Base-by-base conservation (phyloP, 2,329 filamentous ascomycete genomes). In the Penicillium brevicompactum region DNA sequence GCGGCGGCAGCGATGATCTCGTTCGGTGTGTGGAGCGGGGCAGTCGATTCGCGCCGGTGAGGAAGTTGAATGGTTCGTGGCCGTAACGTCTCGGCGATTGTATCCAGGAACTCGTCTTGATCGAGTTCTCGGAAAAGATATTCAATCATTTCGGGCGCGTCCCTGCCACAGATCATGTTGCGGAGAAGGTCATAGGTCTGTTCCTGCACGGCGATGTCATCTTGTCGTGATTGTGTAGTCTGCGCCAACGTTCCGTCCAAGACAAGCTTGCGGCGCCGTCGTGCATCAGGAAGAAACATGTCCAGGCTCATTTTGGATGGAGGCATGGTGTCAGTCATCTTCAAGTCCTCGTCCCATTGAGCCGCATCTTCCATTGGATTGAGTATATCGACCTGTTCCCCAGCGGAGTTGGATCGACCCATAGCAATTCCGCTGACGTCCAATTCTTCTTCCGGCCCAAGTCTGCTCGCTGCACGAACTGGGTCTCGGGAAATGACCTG, bases 161-260 rank as follows among this genome's bases (percentile, higher is more conserved):
- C 84, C 63, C 73, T 78, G 57, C 87, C 85, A 54, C 88, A 89
- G 62, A 97, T 90, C 31, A 97, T 80, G 72, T 99, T 99, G 51
- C 93, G 85, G 59, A 99, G 85, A 64, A 97, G 88, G 65, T 95
- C 89, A 16, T 97, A 83, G 0, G 88, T 90, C 74, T 97, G 92
- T 70, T 96, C 91, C 74, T 97, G 93, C 27, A 97, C 89, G 2
- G 87, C 87, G 37, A 92, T 80, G 61, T 95, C 90, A 61, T 96
- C 89, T 61, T 87, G 87, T 49, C 88, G 84, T 16, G 87, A 85
- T 67, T 87, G 87, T 30, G 86, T 82, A 22, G 82, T 79, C 21
- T 87, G 84, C 58, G 89, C 88, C 44, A 87, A 76, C 67, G 94
- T 90, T 13, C 83, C 80, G 49, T 90, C 87, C 55, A 86, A 68